Evolutionary conservation across 441 rosid species (phyloP), one percentile per base, ranked within the genome.

Genomic region (Codiaeum variegatum): DNA sequence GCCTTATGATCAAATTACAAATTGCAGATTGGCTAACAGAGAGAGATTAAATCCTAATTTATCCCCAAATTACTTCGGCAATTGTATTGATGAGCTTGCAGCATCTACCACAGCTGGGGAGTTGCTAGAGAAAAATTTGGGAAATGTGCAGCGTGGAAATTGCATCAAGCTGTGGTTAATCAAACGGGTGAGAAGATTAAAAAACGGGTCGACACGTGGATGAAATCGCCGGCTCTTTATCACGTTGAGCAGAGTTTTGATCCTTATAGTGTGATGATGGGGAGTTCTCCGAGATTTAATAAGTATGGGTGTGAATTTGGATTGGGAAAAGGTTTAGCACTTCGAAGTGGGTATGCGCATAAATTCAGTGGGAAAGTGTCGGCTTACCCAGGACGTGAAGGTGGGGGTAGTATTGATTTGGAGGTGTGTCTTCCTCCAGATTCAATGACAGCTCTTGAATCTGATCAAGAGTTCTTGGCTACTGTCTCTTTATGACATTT

Each of bases 281-380:
- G 91, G 65, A 89, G 97, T 77, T 93, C 95, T 0, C 97, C 92
- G 0, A 83, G 96, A 73, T 93, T 93, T 80, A 65, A 91, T 71
- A 91, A 75, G 82, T 91, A 93, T 1, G 91, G 94, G 16, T 76
- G 66, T 51, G 91, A 91, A 56, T 93, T 90, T 62, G 94, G 91
- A 31, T 52, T 93, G 78, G 96, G 98, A 21, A 88, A 93, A 76
- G 92, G 88, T 10, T 28, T 87, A 77, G 81, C 88, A 9, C 83
- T 88, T 59, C 81, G 90, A 21, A 90, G 98, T 58, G 96, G 96
- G 0, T 87, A 86, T 44, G 88, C 90, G 0, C 75, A 85, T 72
- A 91, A 91, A 84, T 88, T 86, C 59, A 88, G 89, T 62, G 97
- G 96, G 59, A 88, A 87, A 76, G 96, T 88, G 16, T 71, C 88